Percentiles rank a stretch among this genome's conserved stretches.
Evolutionary conservation across 2,329 filamentous ascomycete species (phyloP).

Genomic region (Alternaria triticimaculans): DNA sequence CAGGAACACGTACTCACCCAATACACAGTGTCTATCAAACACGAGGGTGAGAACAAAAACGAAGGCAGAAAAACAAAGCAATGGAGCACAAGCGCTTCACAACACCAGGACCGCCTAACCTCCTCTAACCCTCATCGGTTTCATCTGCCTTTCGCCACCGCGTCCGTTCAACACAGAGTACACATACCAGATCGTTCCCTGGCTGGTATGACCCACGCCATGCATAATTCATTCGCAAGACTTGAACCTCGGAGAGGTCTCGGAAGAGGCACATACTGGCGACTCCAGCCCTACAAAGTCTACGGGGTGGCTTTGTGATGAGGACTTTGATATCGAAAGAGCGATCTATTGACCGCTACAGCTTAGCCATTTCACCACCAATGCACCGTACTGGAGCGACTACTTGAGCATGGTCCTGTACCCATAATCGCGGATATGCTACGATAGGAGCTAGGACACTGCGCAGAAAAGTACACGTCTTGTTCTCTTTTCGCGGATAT

Average conservation of each 20-base stretch:
- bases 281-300: background rate
- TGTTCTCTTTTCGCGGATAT: background rate
- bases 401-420: background rate
- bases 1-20: background rate
- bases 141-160: background rate
- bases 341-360: background rate
- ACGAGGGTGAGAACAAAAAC: background rate
- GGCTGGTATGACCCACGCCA: background rate
- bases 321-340: background rate
- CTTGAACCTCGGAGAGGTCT: background rate
- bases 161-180: background rate
- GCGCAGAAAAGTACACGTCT: background rate
- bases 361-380: background rate
- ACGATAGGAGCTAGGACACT: background rate
- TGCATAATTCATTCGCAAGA: background rate
- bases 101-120: background rate
- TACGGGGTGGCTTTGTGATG: background rate
- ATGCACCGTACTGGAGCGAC: background rate
- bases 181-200: background rate
- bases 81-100: background rate
- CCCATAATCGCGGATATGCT: background rate
- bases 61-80: background rate
- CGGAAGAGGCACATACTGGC: background rate
- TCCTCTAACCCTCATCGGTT: background rate
- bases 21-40: background rate